Evolutionary conservation across 2,329 filamentous ascomycete species (phyloP).

Genomic region (Neofusicoccum umdonicola): DNA sequence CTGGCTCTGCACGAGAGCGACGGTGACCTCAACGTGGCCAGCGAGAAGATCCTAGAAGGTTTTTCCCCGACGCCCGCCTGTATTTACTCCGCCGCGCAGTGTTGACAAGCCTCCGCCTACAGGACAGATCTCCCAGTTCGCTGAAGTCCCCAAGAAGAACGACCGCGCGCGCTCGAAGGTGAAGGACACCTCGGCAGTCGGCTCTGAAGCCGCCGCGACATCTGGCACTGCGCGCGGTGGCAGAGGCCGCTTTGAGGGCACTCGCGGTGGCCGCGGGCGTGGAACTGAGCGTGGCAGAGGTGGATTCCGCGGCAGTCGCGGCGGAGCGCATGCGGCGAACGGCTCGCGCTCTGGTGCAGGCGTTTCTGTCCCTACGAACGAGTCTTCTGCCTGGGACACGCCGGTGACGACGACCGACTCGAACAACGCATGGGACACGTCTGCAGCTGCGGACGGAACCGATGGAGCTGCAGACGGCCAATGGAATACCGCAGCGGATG

Average conservation of each 20-base stretch:
- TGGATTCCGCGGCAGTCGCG: slow-evolving; percentile 58
- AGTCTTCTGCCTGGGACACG: slow-evolving; percentile 63
- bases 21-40: slow-evolving; percentile 69
- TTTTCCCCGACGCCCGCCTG: neutral
- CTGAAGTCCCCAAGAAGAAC: slow-evolving; percentile 79
- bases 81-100: slow-evolving; percentile 22
- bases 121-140: slow-evolving; percentile 82
- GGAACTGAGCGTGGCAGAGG: slow-evolving; percentile 58
- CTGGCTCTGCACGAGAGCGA: slow-evolving; percentile 88
- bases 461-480: slow-evolving; percentile 42
- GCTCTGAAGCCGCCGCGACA: slow-evolving; percentile 41
- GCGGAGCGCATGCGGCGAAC: slow-evolving; percentile 61
- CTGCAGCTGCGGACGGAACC: slow-evolving; percentile 21
- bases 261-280: slow-evolving; percentile 59
- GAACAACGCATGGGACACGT: slow-evolving; percentile 24
- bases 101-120: slow-evolving; percentile 21
- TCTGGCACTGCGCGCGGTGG: neutral
- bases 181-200: slow-evolving; percentile 60
- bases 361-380: slow-evolving; percentile 68
- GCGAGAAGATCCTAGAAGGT: slow-evolving; percentile 80
- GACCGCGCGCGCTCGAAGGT: slow-evolving; percentile 69
- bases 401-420: slow-evolving; percentile 28
- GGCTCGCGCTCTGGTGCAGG: slow-evolving; percentile 48
- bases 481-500: slow-evolving; percentile 39
- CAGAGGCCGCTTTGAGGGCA: slow-evolving; percentile 23